A percentile compares a stretch with the other conserved stretches of the same genome.
Evolutionary conservation across 1,284 basidiomycete genomes (phyloP).

Genomic region (Malassezia restricta): DNA sequence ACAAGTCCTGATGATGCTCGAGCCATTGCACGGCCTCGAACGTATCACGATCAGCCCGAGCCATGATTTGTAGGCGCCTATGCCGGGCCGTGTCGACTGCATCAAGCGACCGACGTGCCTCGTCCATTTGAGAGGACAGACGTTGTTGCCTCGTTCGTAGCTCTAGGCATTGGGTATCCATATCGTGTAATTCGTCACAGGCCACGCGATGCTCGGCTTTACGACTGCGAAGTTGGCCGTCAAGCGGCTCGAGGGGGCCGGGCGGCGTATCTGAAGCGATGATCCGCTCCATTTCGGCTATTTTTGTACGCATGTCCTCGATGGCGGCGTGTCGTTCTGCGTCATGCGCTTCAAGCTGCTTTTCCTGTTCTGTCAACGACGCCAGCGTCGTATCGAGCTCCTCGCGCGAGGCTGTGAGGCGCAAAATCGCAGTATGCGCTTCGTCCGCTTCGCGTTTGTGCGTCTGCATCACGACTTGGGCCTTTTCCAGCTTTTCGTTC

Average conservation of each 20-base stretch:
- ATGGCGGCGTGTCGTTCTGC: constrained; percentile 21
- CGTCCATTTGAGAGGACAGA: constrained; percentile 15
- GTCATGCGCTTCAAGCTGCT: constrained; percentile 18
- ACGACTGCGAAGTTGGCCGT: constrained; percentile 5
- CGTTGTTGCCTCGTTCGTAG: background rate
- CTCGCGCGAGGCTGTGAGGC: constrained; percentile 16
- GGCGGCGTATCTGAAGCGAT: constrained; percentile 11
- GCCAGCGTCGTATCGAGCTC: constrained; percentile 20
- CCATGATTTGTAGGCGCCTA: constrained; percentile 28
- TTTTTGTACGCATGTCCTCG: constrained; percentile 17
- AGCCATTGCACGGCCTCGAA: constrained; percentile 66
- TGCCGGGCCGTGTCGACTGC: constrained; percentile 28
- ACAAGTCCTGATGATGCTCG: constrained; percentile 56
- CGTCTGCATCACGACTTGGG: constrained; percentile 10
- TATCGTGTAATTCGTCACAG: constrained; percentile 15
- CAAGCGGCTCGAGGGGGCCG: constrained; percentile 19
- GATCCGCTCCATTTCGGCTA: constrained; percentile 17
- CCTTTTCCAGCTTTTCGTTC: constrained; percentile 15
- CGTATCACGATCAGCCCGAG: constrained; percentile 53
- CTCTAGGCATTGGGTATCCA: constrained; percentile 10
- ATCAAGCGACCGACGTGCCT: constrained; percentile 20
- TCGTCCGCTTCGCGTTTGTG: constrained; percentile 13
- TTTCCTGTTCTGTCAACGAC: constrained; percentile 17
- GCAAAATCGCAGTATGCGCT: constrained; percentile 11
- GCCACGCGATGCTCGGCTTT: constrained; percentile 15